Evolutionary conservation across 2,329 filamentous ascomycete genomes (phyloP).

Genomic region (Xylaria sp.): DNA sequence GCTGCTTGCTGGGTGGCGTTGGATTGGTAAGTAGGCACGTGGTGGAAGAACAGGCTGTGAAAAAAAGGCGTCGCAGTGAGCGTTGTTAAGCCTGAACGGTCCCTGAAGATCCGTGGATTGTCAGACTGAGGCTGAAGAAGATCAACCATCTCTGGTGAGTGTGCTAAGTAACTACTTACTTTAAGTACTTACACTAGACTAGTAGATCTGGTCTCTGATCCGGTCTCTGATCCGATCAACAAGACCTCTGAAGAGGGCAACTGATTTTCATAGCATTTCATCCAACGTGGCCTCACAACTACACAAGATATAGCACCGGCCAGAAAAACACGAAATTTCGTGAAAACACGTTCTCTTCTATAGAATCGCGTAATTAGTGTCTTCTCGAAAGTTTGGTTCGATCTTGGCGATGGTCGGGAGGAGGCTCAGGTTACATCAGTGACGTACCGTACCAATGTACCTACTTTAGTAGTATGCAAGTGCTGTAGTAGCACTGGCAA

Average conservation of each 20-base stretch:
- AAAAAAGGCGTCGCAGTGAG: neutral
- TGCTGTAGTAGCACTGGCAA: too few relatives aligned
- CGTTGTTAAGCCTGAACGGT: neutral
- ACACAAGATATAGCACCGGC: neutral
- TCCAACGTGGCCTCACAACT: neutral
- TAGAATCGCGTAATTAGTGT: neutral
- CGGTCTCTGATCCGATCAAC: neutral
- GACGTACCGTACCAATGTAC: too few relatives aligned
- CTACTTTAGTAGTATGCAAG: too few relatives aligned
- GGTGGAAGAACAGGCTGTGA: too few relatives aligned
- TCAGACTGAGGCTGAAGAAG: constrained; percentile 17
- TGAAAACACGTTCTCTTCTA: neutral
- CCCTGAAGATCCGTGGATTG: constrained; percentile 14
- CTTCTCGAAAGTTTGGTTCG: neutral
- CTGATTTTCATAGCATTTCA: neutral
- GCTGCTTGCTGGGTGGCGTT: neutral
- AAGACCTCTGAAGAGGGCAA: constrained; percentile 5
- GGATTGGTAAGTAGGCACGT: neutral
- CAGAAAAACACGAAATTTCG: neutral
- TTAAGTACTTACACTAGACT: too few relatives aligned
- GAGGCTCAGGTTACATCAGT: neutral
- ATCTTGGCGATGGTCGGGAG: neutral
- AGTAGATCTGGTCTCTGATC: constrained; percentile 16
- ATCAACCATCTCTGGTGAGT: constrained; percentile 2
- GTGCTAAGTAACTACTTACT: too few relatives aligned